A percentile compares a stretch with the other conserved stretches of the same genome.
phyloP scores from a whole-genome alignment of 106 monocot genomes.

The Allium sativum region DNA sequence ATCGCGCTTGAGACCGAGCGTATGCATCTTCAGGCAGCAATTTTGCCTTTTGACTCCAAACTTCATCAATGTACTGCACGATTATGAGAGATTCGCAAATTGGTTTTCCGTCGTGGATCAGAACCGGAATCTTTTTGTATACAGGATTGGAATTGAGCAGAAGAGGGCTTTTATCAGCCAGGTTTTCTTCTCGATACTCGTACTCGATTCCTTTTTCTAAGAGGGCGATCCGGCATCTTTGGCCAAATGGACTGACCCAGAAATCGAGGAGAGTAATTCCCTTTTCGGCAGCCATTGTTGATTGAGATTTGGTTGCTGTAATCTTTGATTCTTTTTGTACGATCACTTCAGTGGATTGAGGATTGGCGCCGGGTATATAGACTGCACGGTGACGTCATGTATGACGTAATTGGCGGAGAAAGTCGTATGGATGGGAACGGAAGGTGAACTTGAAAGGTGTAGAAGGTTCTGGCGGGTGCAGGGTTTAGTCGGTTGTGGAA shows the following conservation, averaged over 20 bases:
- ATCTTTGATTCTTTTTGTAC: too few relatives aligned
- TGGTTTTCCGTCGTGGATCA: conserved; percentile 38
- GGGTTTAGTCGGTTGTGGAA: too few relatives aligned
- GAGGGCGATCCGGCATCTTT: conserved; percentile 27
- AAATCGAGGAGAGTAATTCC: conserved; percentile 14
- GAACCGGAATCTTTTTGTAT: conserved; percentile 34
- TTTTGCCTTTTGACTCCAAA: conserved; percentile 4
- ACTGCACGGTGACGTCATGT: too few relatives aligned
- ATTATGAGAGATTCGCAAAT: conserved; percentile 42
- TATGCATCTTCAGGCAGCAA: conserved; percentile 25
- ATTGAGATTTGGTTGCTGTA: too few relatives aligned
- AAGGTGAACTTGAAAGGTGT: too few relatives aligned
- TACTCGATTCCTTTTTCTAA: conserved; percentile 34
- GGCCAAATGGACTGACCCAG: conserved; percentile 39
- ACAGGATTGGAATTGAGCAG: conserved; percentile 31
- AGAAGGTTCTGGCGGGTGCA: too few relatives aligned
- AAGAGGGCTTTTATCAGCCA: conserved; percentile 19
- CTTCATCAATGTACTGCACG: conserved; percentile 38
- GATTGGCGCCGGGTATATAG: too few relatives aligned
- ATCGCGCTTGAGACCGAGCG: conserved; percentile 3
- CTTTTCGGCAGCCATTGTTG: background rate
- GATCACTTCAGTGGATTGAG: too few relatives aligned
- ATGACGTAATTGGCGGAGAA: too few relatives aligned
- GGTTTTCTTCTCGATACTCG: conserved; percentile 32
- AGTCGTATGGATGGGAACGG: too few relatives aligned